Evolutionary conservation across 495 filamentous ascomycete species (phyloP).

Genomic region (Xylaria grammica): DNA sequence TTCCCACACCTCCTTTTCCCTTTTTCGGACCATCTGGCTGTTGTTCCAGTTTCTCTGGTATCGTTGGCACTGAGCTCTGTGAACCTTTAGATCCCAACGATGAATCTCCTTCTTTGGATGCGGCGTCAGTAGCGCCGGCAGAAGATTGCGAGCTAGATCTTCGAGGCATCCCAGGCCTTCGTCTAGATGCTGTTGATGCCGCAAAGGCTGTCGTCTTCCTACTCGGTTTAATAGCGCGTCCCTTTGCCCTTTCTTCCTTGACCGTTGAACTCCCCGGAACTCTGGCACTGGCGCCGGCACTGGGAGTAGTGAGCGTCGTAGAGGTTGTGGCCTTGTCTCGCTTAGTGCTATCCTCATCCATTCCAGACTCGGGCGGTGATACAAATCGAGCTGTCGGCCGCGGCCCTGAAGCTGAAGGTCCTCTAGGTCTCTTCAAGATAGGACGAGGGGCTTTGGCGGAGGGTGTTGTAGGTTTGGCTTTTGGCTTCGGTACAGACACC

Average conservation of each 20-base stretch:
- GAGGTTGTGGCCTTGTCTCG: slow-evolving; percentile 30
- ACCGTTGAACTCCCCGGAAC: slow-evolving; percentile 31
- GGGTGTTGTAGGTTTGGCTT: slow-evolving; percentile 25
- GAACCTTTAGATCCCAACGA: slow-evolving; percentile 28
- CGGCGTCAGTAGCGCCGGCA: slow-evolving; percentile 30
- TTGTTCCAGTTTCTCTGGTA: slow-evolving; percentile 25
- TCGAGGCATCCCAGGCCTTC: slow-evolving; percentile 45
- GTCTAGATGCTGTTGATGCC: slow-evolving; percentile 40
- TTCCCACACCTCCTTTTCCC: slow-evolving; percentile 14
- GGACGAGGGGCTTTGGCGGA: slow-evolving; percentile 45
- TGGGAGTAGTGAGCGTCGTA: slow-evolving; percentile 35
- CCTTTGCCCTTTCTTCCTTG: slow-evolving; percentile 35
- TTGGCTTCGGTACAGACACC: slow-evolving; percentile 23
- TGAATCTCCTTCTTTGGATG: slow-evolving; percentile 29
- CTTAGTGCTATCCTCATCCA: slow-evolving; percentile 35
- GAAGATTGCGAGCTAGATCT: slow-evolving; percentile 51
- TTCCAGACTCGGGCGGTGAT: slow-evolving; percentile 50
- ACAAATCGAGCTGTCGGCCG: slow-evolving; percentile 59
- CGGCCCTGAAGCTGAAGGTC: slow-evolving; percentile 53
- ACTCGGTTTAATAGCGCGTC: slow-evolving; percentile 30
- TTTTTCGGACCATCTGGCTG: slow-evolving; percentile 3
- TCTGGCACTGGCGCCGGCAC: slow-evolving; percentile 18
- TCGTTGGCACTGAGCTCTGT: slow-evolving; percentile 26
- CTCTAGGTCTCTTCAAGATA: slow-evolving; percentile 59
- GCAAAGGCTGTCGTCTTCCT: slow-evolving; percentile 41